phyloP scores from a whole-genome alignment of 1,284 basidiomycete species.

The Athelia psychrophila region DNA sequence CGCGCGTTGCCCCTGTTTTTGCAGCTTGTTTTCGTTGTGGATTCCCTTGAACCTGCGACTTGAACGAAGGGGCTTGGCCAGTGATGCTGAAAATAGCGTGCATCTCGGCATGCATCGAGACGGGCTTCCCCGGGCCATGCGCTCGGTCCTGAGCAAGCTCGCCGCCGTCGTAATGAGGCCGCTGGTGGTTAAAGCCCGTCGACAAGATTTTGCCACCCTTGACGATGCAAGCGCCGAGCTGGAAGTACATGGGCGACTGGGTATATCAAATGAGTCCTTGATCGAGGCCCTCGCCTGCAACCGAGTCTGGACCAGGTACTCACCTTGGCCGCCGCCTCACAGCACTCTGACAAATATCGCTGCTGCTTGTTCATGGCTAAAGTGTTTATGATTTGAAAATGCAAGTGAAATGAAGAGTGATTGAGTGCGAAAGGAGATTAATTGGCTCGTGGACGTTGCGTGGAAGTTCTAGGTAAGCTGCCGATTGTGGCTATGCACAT shows the following conservation, averaged over 20 bases:
- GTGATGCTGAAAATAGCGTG: slow-evolving; percentile 52
- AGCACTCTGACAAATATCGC: slow-evolving; percentile 52
- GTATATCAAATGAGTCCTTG: too few species aligned
- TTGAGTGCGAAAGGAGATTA: background rate
- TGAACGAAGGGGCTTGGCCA: slow-evolving; percentile 51
- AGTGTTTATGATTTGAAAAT: background rate
- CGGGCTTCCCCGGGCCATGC: slow-evolving; percentile 43
- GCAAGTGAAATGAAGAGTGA: background rate
- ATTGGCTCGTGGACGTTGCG: too few species aligned
- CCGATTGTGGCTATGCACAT: background rate
- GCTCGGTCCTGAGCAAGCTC: slow-evolving; percentile 31
- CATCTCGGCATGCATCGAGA: slow-evolving; percentile 65
- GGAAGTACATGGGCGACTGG: slow-evolving; percentile 48
- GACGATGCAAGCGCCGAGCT: slow-evolving; percentile 53
- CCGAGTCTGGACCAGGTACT: background rate
- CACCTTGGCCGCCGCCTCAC: slow-evolving; percentile 48
- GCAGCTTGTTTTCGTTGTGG: slow-evolving; percentile 25
- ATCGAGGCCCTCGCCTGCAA: too few species aligned
- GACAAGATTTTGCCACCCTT: slow-evolving; percentile 58
- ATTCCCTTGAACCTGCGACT: slow-evolving; percentile 48
- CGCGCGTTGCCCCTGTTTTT: slow-evolving; percentile 22
- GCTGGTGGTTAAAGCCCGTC: slow-evolving; percentile 51
- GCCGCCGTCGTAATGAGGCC: slow-evolving; percentile 49
- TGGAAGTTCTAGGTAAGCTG: too few species aligned
- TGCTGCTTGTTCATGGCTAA: slow-evolving; percentile 45